Evolutionary conservation across 345 rosid species (phyloP), one percentile per base, ranked within the genome.

Genomic region (Dovyalis caffra): DNA sequence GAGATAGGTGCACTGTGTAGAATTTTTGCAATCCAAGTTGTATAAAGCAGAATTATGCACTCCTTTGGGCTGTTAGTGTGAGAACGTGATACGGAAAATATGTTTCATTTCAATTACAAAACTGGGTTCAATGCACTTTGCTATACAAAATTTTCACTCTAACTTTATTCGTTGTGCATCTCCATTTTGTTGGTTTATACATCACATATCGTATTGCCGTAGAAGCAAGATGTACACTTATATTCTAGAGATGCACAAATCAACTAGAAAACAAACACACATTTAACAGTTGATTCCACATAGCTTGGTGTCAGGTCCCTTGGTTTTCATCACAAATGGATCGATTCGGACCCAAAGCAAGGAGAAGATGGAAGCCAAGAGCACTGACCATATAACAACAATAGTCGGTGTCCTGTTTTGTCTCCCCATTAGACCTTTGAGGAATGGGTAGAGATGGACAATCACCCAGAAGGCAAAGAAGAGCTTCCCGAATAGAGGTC

Each of bases 381-480:
- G 92, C 45, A 95, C 82, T 8, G 97, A 95, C 99, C 99, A 95
- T 63, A 95, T 93, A 63, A 95, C 97, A 66, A 93, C 97, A 74
- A 95, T 95, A 45, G 98, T 95, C 3, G 97, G 99, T 28, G 98
- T 93, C 78, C 99, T 80, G 88, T 95, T 93, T 82, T 95, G 98
- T 72, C 89, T 83, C 60, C 97, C 99, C 99, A 93, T 95, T 40
- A 95, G 85, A 83, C 98, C 98, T 86, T 95, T 93, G 45, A 93
- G 96, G 98, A 95, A 95, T 14, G 97, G 97, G 79, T 95, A 95
- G 81, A 95, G 95, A 88, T 91, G 98, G 76, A 92, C 83, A 68
- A 95, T 95, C 81, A 91, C 98, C 97, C 99, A 89, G 82, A 93
- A 93, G 70, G 97, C 80, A 63, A 95, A 91, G 88, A 95, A 95